These are phyloP conservation scores for Lecanicillium sp. DNA, from an alignment of 2,329 filamentous ascomycete species.

Conservation along the genomic window DNA sequence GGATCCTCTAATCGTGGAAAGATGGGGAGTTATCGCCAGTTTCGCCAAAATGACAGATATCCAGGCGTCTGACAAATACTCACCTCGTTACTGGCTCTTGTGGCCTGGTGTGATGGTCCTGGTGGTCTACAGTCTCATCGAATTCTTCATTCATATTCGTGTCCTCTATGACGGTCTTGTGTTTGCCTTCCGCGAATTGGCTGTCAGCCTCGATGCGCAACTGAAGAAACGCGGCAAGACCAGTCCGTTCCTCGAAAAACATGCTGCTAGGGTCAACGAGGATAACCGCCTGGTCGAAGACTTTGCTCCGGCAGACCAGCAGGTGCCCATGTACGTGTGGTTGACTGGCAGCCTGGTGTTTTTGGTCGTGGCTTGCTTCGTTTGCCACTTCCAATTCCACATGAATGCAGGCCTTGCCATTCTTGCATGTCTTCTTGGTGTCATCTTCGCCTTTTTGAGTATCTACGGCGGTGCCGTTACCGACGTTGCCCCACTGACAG, in stretches of 20 bases:
- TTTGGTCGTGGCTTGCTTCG: conserved; percentile 42
- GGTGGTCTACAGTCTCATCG: conserved; percentile 30
- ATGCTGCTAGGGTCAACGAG: conserved; percentile 25
- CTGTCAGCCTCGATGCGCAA: conserved; percentile 20
- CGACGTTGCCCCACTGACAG: conserved; percentile 49
- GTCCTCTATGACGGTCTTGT: conserved; percentile 27
- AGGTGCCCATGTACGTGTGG: conserved; percentile 49
- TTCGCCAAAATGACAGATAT: conserved; percentile 25
- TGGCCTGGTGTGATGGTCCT: conserved; percentile 38
- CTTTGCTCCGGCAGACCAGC: conserved; percentile 32
- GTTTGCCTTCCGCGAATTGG: conserved; percentile 23
- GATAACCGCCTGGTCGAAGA: conserved; percentile 26
- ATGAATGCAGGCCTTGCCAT: conserved; percentile 44
- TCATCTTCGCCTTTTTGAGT: conserved; percentile 44
- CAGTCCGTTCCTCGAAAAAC: conserved; percentile 24
- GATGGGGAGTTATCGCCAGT: conserved; percentile 21
- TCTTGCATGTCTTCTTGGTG: conserved; percentile 40
- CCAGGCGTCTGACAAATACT: conserved; percentile 21
- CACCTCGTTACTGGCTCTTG: conserved; percentile 34
- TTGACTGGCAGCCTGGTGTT: conserved; percentile 35
- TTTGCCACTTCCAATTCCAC: conserved; percentile 40
- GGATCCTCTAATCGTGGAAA: conserved; percentile 15
- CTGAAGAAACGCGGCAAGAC: conserved; percentile 24
- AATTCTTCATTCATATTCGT: conserved; percentile 31
- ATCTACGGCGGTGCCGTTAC: conserved; percentile 37